phyloP scores from a whole-genome alignment of 2,329 filamentous ascomycete genomes.

The Colletotrichum trifolii region DNA sequence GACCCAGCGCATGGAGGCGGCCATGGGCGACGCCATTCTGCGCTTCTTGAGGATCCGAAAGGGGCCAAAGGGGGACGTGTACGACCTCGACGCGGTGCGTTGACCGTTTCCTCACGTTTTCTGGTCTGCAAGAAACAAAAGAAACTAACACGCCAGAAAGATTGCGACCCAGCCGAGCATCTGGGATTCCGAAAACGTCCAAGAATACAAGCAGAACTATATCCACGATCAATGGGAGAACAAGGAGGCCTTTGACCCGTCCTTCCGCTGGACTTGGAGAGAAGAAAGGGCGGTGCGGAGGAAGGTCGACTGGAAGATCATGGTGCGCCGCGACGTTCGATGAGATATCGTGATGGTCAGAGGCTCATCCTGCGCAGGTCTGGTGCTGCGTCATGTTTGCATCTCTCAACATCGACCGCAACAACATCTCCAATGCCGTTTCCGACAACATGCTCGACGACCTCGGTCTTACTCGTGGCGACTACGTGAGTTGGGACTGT shows the following conservation, averaged over 20 bases:
- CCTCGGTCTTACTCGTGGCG: slow-evolving; percentile 44
- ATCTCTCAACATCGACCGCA: slow-evolving; percentile 40
- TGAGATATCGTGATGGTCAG: neutral
- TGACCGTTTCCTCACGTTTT: neutral
- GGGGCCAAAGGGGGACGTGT: slow-evolving; percentile 40
- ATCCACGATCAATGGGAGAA: slow-evolving; percentile 52
- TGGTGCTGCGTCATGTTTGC: slow-evolving; percentile 47
- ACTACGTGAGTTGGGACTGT: slow-evolving; percentile 42
- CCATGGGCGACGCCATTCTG: slow-evolving; percentile 46
- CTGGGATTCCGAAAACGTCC: slow-evolving; percentile 49
- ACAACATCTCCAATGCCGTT: slow-evolving; percentile 41
- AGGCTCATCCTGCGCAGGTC: slow-evolving; percentile 36
- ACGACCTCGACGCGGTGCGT: slow-evolving; percentile 46
- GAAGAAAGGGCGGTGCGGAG: slow-evolving; percentile 44
- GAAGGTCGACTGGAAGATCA: slow-evolving; percentile 48
- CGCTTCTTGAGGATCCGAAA: slow-evolving; percentile 48
- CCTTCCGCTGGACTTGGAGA: slow-evolving; percentile 47
- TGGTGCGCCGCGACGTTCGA: slow-evolving; percentile 39
- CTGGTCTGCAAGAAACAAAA: slow-evolving; percentile 30
- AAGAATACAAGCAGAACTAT: slow-evolving; percentile 48
- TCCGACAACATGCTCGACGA: slow-evolving; percentile 53
- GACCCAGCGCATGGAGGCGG: slow-evolving; percentile 44
- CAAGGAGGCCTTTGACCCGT: slow-evolving; percentile 45
- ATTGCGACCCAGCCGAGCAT: slow-evolving; percentile 50
- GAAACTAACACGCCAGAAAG: slow-evolving; percentile 30